Conservation (phyloP, 2,329 filamentous ascomycete species). For the Akanthomyces dipterigenus region DNA sequence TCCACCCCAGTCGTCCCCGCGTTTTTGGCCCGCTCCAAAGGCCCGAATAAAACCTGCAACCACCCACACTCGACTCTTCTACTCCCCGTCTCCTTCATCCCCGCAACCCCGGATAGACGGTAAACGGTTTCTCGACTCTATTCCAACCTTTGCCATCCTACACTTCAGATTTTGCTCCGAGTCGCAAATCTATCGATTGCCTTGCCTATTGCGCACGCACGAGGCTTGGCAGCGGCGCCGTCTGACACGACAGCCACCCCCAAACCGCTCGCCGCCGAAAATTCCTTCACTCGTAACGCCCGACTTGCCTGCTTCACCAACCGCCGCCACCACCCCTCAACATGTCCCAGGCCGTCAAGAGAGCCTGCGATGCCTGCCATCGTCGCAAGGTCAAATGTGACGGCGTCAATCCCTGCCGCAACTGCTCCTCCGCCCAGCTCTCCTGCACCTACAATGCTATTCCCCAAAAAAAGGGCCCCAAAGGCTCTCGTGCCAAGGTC, state of each 20-base stretch:
- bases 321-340: not conserved
- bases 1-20: conserved; percentile 4
- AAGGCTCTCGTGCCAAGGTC: conserved; percentile 67
- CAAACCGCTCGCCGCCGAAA: not conserved
- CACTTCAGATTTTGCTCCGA: not conserved
- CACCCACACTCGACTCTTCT: not conserved
- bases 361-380: conserved; percentile 68
- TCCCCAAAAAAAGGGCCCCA: conserved; percentile 70
- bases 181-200: not conserved
- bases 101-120: conserved; percentile 1
- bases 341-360: conserved; percentile 48
- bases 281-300: not conserved
- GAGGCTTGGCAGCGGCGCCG: not conserved
- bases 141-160: not conserved
- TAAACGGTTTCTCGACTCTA: not conserved
- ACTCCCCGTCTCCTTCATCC: not conserved
- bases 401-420: conserved; percentile 62
- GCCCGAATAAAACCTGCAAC: conserved; percentile 12
- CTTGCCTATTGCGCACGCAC: not conserved
- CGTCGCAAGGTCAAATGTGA: conserved; percentile 70
- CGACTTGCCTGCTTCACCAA: not conserved
- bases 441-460: conserved; percentile 69
- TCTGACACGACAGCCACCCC: not conserved
- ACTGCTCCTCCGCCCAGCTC: conserved; percentile 60
- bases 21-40: conserved; percentile 11